A percentile compares a stretch with the other conserved stretches of the same genome.
Evolutionary conservation across 139 green algal species (phyloP).

Genomic region (Chlorella sp.): DNA sequence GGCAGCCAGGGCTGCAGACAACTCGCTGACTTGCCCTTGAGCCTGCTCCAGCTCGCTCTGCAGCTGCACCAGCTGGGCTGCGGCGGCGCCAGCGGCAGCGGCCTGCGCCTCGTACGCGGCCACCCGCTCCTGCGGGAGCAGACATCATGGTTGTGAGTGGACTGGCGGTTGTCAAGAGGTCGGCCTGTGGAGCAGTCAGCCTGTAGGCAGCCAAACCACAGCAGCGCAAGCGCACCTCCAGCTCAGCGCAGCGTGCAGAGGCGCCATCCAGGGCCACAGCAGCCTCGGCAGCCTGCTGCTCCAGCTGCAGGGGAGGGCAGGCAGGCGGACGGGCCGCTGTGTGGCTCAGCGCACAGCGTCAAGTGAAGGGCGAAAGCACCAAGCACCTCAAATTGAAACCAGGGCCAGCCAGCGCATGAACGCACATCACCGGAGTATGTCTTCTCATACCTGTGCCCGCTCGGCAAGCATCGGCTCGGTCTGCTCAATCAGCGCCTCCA

Average conservation of each 20-base stretch:
- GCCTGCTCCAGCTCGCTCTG: neutral
- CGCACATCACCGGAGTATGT: too few relatives aligned
- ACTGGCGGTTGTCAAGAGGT: too few relatives aligned
- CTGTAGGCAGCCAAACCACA: neutral
- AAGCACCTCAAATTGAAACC: too few relatives aligned
- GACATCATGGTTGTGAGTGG: neutral
- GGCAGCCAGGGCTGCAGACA: neutral
- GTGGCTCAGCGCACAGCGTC: neutral
- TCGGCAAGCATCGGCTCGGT: slow-evolving; percentile 30
- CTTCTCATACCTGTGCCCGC: slow-evolving; percentile 3
- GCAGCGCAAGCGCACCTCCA: neutral
- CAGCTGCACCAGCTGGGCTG: neutral
- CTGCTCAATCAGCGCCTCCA: slow-evolving; percentile 37
- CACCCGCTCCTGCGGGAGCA: neutral
- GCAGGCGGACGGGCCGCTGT: neutral
- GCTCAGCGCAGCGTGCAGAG: neutral
- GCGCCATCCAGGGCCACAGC: neutral
- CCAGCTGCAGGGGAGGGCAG: neutral
- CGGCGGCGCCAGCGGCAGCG: neutral
- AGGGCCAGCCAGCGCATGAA: too few relatives aligned
- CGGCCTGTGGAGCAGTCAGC: too few relatives aligned
- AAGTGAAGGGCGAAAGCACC: too few relatives aligned
- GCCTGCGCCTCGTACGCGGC: neutral
- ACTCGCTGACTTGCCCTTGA: neutral
- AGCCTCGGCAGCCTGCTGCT: slow-evolving; percentile 19